Conservation (phyloP, 148 eudicot species). For the Fagopyrum esculentum region DNA sequence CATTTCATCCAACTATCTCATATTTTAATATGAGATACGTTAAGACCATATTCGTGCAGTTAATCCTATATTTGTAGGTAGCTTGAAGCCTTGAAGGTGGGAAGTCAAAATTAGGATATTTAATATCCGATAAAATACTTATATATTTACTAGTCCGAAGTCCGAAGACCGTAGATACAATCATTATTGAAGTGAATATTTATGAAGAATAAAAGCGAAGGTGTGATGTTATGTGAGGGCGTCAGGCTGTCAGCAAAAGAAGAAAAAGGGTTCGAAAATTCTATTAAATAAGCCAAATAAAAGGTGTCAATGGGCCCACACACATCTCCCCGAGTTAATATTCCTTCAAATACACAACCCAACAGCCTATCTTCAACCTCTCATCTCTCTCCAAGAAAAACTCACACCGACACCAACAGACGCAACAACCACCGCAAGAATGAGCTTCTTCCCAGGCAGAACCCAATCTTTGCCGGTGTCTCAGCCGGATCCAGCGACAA, state of each 20-base stretch:
- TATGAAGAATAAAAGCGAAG: not conserved
- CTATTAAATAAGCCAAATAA: not conserved
- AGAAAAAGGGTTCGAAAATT: not conserved
- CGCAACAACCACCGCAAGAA: not conserved
- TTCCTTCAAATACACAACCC: not conserved
- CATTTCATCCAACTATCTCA: too few relatives aligned
- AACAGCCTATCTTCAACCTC: not conserved
- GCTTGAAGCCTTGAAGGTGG: too few relatives aligned
- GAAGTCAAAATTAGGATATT: too few relatives aligned
- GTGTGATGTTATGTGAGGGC: not conserved
- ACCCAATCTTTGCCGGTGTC: slow-evolving; percentile 36
- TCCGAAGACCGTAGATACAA: too few relatives aligned
- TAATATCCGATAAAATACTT: too few relatives aligned
- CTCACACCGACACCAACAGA: not conserved
- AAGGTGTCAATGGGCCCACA: not conserved
- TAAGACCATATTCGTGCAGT: too few relatives aligned
- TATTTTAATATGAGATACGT: too few relatives aligned
- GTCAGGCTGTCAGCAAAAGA: too few relatives aligned
- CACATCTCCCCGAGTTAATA: too few relatives aligned
- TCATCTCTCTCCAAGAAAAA: not conserved
- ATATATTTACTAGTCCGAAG: too few relatives aligned
- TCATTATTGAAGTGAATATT: too few relatives aligned
- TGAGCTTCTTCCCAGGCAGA: not conserved
- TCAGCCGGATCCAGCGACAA: slow-evolving; percentile 20
- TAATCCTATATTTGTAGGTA: too few relatives aligned